These are phyloP conservation scores for Tricholoma saponaceum DNA, from an alignment of 768 basidiomycete genomes.

Conservation along the genomic window DNA sequence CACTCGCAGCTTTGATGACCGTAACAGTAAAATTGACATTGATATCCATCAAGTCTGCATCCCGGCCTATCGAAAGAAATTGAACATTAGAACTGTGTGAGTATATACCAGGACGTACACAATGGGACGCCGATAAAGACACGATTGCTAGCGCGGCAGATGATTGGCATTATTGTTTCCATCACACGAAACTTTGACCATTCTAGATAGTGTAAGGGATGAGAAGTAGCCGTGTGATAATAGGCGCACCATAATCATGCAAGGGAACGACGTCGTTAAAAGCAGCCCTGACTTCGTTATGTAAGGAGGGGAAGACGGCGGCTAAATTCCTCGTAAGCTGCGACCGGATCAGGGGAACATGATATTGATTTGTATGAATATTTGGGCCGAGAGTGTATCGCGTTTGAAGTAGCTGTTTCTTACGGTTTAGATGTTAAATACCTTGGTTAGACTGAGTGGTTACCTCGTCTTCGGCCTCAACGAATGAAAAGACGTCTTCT, in stretches of 20 bases:
- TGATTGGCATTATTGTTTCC: slow-evolving; percentile 18
- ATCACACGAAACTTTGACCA: slow-evolving; percentile 20
- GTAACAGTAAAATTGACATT: slow-evolving; percentile 27
- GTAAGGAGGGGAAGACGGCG: slow-evolving; percentile 30
- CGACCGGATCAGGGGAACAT: slow-evolving; percentile 30
- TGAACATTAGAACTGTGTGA: background rate
- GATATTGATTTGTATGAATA: slow-evolving; percentile 30
- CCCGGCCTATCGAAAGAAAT: slow-evolving; percentile 16
- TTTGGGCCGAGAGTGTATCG: slow-evolving; percentile 30
- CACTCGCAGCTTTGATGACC: slow-evolving; percentile 19
- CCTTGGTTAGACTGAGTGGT: background rate
- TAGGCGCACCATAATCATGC: slow-evolving; percentile 15
- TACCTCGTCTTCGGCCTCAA: slow-evolving; percentile 29
- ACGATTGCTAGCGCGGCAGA: slow-evolving; percentile 28
- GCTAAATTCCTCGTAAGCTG: slow-evolving; percentile 32
- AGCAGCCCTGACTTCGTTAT: slow-evolving; percentile 46
- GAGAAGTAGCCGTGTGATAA: slow-evolving; percentile 14
- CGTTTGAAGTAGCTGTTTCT: slow-evolving; percentile 24
- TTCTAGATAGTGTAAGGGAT: slow-evolving; percentile 6
- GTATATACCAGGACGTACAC: slow-evolving; percentile 13
- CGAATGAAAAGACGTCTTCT: slow-evolving; percentile 35
- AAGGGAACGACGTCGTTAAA: slow-evolving; percentile 27
- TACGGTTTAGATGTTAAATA: background rate
- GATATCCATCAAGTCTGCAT: slow-evolving; percentile 24
- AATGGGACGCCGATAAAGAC: slow-evolving; percentile 29